phyloP scores from a whole-genome alignment of 208 protist genomes.

The Leishmania guyanensis region DNA sequence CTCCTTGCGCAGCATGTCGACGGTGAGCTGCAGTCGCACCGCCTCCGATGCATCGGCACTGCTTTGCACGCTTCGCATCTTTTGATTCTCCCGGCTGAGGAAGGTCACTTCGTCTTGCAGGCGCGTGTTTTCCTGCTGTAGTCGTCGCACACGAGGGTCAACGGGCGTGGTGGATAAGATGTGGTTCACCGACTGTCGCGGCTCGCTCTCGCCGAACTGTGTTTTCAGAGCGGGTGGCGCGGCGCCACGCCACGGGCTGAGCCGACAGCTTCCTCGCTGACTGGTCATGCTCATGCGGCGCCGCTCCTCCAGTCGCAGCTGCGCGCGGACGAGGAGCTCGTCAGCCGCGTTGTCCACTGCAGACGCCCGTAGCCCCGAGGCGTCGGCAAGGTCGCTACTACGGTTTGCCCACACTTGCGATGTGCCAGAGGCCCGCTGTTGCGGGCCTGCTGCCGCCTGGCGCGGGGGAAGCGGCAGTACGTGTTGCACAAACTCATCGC shows the following conservation, averaged over 20 bases:
- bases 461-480: conserved; percentile 21
- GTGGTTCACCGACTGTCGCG: background rate
- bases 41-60: conserved; percentile 38
- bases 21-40: conserved; percentile 38
- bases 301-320: conserved; percentile 49
- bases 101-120: conserved; percentile 57
- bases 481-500: conserved; percentile 34
- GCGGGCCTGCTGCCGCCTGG: background rate
- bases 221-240: background rate
- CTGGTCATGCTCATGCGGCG: conserved; percentile 15
- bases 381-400: background rate
- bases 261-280: conserved; percentile 16
- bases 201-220: conserved; percentile 6
- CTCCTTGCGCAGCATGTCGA: conserved; percentile 52
- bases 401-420: conserved; percentile 12
- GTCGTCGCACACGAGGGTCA: conserved; percentile 35
- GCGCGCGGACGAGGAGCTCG: conserved; percentile 46
- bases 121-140: conserved; percentile 51
- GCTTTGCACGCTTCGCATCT: conserved; percentile 36
- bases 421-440: background rate
- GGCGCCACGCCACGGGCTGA: conserved; percentile 13
- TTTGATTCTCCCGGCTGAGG: conserved; percentile 50
- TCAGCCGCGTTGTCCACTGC: conserved; percentile 26
- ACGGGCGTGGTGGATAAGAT: conserved; percentile 7
- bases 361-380: background rate